Base-by-base conservation (phyloP, 352 stramenopile species). In the Pythium biforme region DNA sequence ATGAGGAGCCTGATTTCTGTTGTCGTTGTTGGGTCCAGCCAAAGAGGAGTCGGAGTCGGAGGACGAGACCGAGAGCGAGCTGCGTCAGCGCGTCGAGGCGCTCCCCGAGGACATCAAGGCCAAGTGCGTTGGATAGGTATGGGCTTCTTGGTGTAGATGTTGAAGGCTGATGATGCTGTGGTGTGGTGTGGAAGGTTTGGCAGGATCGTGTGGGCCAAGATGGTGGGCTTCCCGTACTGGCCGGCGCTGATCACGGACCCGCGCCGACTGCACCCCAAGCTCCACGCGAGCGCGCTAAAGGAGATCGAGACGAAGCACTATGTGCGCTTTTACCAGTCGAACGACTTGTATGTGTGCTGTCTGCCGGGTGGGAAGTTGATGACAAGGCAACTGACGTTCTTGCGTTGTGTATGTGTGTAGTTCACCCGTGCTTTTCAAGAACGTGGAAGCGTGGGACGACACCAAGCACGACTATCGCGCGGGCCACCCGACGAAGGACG, bases 201-300 rank as follows among this genome's bases (percentile, higher is more conserved):
- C 48, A 62, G 80, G 55, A 85, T 94, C 46, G 80, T 86, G 49
- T 94, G 86, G 86, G 81, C 75, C n/a, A 89, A 87, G 55, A 94
- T 94, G 83, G 72, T 70, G 9, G 77, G 86, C 4, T 94, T 85
- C 53, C 86, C 86, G 39, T 94, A 86, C 70, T 94, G 86, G 86
- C 86, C 86, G 22, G 82, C 72, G 26, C 67, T 93, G 45, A 88
- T 94, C 55, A 81, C 74, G 20, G 80, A 92, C 50, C 86, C 83
- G 20, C 69, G 75, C 0, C 62, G 77, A 26, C 47, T 92, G 50
- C 69, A 75, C 2, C 1, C 22, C n/a, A 77, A 80, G n/a, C 53
- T 83, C 5, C 81, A 88, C 43, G 62, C 71, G 10, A 60, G 50
- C 7, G 78, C 73, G 3, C 34, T 86, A 41, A 88, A 90, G 57